A percentile compares a stretch with the other conserved stretches of the same genome.
Evolutionary conservation across 2,329 filamentous ascomycete genomes (phyloP).

Genomic region (Colletotrichum tropicicola): DNA sequence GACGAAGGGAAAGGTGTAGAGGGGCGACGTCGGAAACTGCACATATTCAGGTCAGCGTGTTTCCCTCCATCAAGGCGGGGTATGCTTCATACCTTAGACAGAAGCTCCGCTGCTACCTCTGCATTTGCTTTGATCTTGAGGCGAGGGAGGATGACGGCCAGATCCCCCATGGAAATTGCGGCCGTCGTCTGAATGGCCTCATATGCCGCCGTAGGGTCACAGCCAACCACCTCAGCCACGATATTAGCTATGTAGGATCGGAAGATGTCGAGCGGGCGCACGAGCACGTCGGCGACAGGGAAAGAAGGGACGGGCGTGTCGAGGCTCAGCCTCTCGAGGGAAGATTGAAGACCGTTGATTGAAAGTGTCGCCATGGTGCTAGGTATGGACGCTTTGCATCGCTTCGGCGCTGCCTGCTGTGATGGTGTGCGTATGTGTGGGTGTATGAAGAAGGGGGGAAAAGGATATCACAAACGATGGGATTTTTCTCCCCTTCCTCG

Average conservation of each 20-base stretch:
- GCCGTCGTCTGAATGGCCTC: constrained; percentile 40
- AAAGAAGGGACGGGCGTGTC: constrained; percentile 38
- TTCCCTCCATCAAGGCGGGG: fast-evolving
- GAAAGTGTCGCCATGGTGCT: constrained; percentile 62
- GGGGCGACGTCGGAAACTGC: constrained; percentile 65
- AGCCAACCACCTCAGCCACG: constrained; percentile 30
- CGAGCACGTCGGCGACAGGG: constrained; percentile 34
- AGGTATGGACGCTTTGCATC: too few species aligned
- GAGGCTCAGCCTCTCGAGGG: constrained; percentile 65
- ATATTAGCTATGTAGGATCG: constrained; percentile 37
- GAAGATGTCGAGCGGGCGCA: constrained; percentile 41
- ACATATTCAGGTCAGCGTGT: neutral
- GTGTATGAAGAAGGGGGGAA: neutral
- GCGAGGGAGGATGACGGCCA: constrained; percentile 41
- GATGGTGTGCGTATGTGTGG: neutral
- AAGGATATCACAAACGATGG: too few species aligned
- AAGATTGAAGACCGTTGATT: constrained; percentile 65
- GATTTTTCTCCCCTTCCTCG: too few species aligned
- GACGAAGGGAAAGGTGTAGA: constrained; percentile 63
- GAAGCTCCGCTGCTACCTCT: constrained; percentile 6
- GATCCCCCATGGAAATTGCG: constrained; percentile 38
- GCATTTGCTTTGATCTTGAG: constrained; percentile 36
- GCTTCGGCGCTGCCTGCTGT: neutral
- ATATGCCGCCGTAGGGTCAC: constrained; percentile 36
- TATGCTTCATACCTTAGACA: neutral